Base-by-base conservation (phyloP, 2,329 filamentous ascomycete species). In the Penicillium sclerotigenum region DNA sequence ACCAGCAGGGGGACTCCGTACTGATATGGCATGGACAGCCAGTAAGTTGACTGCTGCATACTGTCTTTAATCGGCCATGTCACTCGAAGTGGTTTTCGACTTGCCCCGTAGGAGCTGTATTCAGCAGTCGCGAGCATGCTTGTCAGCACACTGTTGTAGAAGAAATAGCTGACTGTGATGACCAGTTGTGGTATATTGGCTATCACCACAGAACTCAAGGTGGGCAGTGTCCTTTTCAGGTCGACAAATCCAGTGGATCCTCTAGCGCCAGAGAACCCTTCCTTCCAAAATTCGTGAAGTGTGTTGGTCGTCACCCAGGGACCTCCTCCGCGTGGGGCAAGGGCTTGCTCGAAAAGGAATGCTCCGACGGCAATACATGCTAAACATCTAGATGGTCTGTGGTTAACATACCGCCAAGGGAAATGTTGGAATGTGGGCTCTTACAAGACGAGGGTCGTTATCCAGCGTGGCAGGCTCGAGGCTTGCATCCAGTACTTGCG, bases 121-220 rank as follows among this genome's bases (percentile, higher is more conserved):
- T 85, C 83, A 10, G 70, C 64, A 0, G 73, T 75, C 0, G 78
- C 65, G 0, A 80, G 69, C 68, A 83, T 81, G 4, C 66, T 71
- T 0, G 78, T 83, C 22, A 71, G 60, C 1, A 75, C 54, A 16
- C 57, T 54, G 52, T 77, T 75, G 61, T 68, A 73, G 7, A 67
- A 50, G 10, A 71, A 66, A 38, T 75, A 76, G n/a, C 69, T 51
- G 5, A 69, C 40, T 0, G 73, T 75, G 2, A 75, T 45, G 0
- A 71, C 5, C 1, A 73, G 33, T 54, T 77, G 72, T 8, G 48
- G 28, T 7, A n/a, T 42, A 42, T 51, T 51, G 5, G 37, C 28
- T 11, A 51, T 36, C 8, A 51, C 37, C 5, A 51, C 20, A 24
- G 13, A 16, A 20, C 20, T 40, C 20, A 40, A 40, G 9, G 37